Conservation (phyloP, 2,329 filamentous ascomycete genomes). For the Xylariomycetidae sp. region DNA sequence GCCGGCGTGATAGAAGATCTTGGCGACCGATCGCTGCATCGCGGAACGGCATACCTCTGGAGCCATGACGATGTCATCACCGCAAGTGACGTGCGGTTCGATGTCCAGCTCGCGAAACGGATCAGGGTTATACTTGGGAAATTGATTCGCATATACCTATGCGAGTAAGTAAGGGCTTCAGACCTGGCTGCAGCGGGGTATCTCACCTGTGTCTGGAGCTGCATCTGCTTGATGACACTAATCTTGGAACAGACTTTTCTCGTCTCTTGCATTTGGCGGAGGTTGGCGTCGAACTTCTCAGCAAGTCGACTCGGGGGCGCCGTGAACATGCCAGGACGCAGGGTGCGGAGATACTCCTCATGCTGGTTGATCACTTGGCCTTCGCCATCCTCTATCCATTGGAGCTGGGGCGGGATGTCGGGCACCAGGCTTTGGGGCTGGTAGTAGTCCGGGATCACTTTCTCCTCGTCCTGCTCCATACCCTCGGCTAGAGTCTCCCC, state of each 20-base stretch:
- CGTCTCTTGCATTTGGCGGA: constrained; percentile 93
- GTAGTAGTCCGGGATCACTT: constrained; percentile 89
- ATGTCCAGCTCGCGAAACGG: constrained; percentile 84
- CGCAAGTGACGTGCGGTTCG: constrained; percentile 81
- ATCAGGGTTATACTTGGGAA: constrained; percentile 89
- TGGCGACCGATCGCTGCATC: constrained; percentile 83
- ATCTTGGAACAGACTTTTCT: constrained; percentile 95
- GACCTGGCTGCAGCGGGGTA: constrained; percentile 1
- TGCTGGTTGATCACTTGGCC: constrained; percentile 83
- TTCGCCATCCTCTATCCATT: constrained; percentile 85
- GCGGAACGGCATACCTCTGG: constrained; percentile 75
- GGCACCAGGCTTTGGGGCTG: constrained; percentile 80
- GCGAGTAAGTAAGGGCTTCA: constrained; percentile 17
- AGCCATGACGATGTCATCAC: constrained; percentile 83
- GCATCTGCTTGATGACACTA: constrained; percentile 98
- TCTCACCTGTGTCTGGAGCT: constrained; percentile 85
- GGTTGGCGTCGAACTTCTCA: constrained; percentile 81
- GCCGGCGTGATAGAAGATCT: constrained; percentile 91
- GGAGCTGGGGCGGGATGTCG: constrained; percentile 69
- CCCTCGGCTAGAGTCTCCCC: constrained; percentile 84
- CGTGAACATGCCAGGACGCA: constrained; percentile 69
- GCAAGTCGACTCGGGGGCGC: constrained; percentile 69
- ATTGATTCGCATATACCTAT: constrained; percentile 94
- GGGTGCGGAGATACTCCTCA: constrained; percentile 75
- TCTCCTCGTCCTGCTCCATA: constrained; percentile 85